Percentiles rank a stretch among this genome's conserved stretches.
These are phyloP conservation scores for Takakia lepidozioides DNA, from an alignment of 225 moss, liverwort and hornwort genomes.

Conservation along the genomic window DNA sequence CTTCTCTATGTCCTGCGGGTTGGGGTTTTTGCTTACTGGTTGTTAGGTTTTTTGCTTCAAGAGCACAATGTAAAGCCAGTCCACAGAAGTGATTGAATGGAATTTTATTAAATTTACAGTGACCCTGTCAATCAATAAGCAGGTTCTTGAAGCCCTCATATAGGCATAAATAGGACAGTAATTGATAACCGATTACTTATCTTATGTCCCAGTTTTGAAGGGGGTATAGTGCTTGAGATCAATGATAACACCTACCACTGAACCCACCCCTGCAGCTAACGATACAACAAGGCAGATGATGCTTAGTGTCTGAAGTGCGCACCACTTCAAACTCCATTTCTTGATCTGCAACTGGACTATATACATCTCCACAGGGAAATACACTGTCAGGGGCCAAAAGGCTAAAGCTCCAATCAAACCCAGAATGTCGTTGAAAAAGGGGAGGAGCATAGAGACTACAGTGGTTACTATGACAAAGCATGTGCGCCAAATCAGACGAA, in stretches of 20 bases:
- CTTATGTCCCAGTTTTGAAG: no score
- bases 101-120: no score
- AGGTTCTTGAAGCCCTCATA: no score
- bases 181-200: no score
- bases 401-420: constrained; percentile 64
- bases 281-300: constrained; percentile 38
- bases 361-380: constrained; percentile 69
- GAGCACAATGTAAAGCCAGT: no score
- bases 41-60: no score
- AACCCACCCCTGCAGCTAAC: constrained; percentile 45
- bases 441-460: constrained; percentile 53
- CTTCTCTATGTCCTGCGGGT: no score
- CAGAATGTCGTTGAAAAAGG: constrained; percentile 80
- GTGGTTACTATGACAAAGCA: constrained; percentile 55
- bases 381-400: constrained; percentile 74
- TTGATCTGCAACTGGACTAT: constrained; percentile 35
- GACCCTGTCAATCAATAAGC: no score
- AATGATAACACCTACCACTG: constrained; percentile 34
- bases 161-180: no score
- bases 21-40: no score
- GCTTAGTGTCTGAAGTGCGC: constrained; percentile 33
- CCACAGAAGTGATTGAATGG: no score
- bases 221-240: constrained; percentile 44
- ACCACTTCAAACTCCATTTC: constrained; percentile 31
- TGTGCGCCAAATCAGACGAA: constrained; percentile 74